These are phyloP conservation scores for Leishmania guyanensis DNA, from an alignment of 208 protist species.

Conservation along the genomic window DNA sequence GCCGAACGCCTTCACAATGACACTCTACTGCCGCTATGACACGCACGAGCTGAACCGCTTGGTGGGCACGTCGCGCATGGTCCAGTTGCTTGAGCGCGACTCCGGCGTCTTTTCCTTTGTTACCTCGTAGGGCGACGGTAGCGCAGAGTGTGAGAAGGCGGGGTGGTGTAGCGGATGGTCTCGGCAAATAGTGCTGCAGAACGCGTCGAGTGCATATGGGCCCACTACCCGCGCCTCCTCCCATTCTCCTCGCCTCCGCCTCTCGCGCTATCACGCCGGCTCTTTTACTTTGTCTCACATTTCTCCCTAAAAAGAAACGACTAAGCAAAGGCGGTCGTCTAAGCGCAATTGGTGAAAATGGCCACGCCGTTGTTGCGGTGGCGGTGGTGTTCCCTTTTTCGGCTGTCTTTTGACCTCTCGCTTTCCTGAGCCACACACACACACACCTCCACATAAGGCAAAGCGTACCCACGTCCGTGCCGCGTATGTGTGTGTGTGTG, in stretches of 20 bases:
- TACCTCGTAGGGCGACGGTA: constrained; percentile 41
- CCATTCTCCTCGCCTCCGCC: background rate
- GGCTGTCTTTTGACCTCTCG: background rate
- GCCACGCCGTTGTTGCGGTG: no score
- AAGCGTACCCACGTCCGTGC: background rate
- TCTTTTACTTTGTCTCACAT: background rate
- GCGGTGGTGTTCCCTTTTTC: no score
- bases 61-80: constrained; percentile 83
- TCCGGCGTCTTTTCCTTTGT: constrained; percentile 83
- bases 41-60: constrained; percentile 91
- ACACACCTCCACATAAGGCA: background rate
- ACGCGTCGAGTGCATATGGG: background rate
- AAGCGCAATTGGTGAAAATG: no score
- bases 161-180: background rate
- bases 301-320: background rate
- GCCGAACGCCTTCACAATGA: constrained; percentile 82
- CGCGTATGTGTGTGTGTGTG: background rate
- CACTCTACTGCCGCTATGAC: constrained; percentile 93
- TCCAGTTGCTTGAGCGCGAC: constrained; percentile 77
- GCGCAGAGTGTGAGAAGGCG: background rate
- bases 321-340: background rate
- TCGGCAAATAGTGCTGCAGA: background rate
- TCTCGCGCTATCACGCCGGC: background rate
- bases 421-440: background rate
- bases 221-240: background rate